Conservation (phyloP, 768 basidiomycete species). For the Gyrodon lividus region DNA sequence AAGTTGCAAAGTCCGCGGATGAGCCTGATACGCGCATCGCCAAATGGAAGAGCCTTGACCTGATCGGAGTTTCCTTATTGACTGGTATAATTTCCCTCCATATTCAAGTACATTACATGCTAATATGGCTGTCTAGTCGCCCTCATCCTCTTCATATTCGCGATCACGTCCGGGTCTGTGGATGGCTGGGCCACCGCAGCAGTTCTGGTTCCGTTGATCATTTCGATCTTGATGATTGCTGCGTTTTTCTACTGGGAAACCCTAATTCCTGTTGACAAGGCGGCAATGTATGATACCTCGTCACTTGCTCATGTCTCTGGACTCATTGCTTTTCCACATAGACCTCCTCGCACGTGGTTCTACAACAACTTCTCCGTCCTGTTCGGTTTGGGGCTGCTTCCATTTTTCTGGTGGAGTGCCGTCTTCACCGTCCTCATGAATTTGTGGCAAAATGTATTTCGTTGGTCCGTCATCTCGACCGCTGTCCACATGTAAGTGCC, state of each 20-base stretch:
- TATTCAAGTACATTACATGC: background rate
- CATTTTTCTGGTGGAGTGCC: constrained; percentile 36
- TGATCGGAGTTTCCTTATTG: constrained; percentile 34
- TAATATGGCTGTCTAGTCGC: constrained; percentile 18
- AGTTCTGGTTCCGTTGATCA: constrained; percentile 46
- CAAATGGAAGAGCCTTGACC: constrained; percentile 29
- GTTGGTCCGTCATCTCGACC: constrained; percentile 35
- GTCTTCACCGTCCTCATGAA: constrained; percentile 31
- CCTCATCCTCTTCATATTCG: constrained; percentile 36
- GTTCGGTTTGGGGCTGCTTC: constrained; percentile 28
- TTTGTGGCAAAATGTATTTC: constrained; percentile 35
- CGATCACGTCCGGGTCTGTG: constrained; percentile 41
- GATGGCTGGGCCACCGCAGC: constrained; percentile 44
- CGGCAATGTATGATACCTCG: constrained; percentile 33
- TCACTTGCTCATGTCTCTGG: constrained; percentile 1
- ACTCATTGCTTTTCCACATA: constrained; percentile 1
- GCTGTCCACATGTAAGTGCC: constrained; percentile 36
- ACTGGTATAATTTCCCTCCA: constrained; percentile 20
- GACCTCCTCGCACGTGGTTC: constrained; percentile 38
- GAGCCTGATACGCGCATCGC: background rate
- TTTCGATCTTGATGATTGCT: constrained; percentile 38
- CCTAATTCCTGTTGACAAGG: constrained; percentile 34
- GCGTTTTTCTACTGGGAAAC: constrained; percentile 48
- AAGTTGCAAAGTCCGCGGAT: constrained; percentile 1
- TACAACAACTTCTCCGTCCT: constrained; percentile 37